These are phyloP conservation scores for Polytrichum commune DNA, from an alignment of 225 moss, liverwort and hornwort genomes.

Conservation along the genomic window DNA sequence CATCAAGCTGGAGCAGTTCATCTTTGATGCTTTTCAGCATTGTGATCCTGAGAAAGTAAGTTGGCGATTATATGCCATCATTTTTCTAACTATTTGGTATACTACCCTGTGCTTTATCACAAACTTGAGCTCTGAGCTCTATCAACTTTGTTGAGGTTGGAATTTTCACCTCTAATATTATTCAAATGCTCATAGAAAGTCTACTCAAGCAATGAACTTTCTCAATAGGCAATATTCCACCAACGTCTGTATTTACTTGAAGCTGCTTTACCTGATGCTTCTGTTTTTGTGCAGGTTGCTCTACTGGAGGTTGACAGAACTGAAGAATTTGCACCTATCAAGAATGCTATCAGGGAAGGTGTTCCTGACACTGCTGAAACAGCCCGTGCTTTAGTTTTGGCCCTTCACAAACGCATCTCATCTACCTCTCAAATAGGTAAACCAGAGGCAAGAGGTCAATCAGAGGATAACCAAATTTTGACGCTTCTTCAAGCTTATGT, in stretches of 20 bases:
- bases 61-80: not conserved
- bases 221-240: too few relatives aligned
- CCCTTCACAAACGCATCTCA: slow-evolving; percentile 27
- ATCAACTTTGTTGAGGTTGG: not conserved
- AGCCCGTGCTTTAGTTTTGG: slow-evolving; percentile 62
- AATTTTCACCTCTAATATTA: too few relatives aligned
- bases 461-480: slow-evolving; percentile 6
- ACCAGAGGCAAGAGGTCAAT: slow-evolving; percentile 9
- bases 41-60: slow-evolving; percentile 64
- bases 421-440: slow-evolving; percentile 7
- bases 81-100: not conserved
- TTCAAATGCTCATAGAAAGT: too few relatives aligned
- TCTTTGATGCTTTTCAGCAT: slow-evolving; percentile 67
- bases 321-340: slow-evolving; percentile 90
- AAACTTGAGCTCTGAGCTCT: too few relatives aligned
- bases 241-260: not conserved
- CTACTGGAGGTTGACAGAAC: slow-evolving; percentile 66
- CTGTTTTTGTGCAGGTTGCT: slow-evolving; percentile 52
- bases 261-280: not conserved
- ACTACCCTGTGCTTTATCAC: not conserved
- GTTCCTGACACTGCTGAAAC: slow-evolving; percentile 58
- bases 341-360: slow-evolving; percentile 57
- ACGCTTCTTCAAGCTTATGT: slow-evolving; percentile 42
- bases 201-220: too few relatives aligned
- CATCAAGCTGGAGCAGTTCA: slow-evolving; percentile 79